Base-by-base conservation (phyloP, 208 protist species). In the Trypanosoma scelopori region DNA sequence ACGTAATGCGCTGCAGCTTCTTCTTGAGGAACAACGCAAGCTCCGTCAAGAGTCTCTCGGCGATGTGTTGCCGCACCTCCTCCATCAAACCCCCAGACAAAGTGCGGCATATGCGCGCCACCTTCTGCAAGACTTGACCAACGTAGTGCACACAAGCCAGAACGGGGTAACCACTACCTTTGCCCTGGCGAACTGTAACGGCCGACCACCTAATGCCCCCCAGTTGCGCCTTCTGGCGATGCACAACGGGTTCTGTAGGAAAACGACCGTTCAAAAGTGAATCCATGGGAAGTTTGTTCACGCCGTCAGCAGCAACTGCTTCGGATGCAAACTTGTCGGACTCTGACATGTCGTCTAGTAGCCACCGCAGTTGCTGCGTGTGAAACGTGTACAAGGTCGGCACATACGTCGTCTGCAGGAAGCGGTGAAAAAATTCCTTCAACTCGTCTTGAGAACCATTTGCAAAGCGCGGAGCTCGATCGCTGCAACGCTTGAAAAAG, bases 61-160 rank as follows among this genome's bases (percentile, higher is more conserved):
- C 79, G 11, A 81, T 78, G 64, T 64, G 84, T 68, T 85, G 75
- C 57, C 85, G 82, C 23, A 95, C 63, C 23, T 70, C 73, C 27
- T 87, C 84, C 9, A 73, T 68, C n/a, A 95, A 67, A 4, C 46
- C 74, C 16, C 69, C 59, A 16, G 89, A 82, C 16, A 95, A 71
- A 11, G 77, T 48, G 46, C 59, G 50, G 15, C 74, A 75, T 45
- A 92, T 73, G n/a, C 59, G 57, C 37, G 69, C 56, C 13, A 95
- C 52, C 76, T 92, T 92, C 43, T 81, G 69, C 25, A 92, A 27
- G 27, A 92, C 81, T 49, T 82, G 77, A 30, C 84, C 85, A 32
- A 95, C 84, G 55, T 95, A 95, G 46, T 82, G 70, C 30, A 92
- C 84, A 66, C 83, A 89, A 15, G 72, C 59, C 15, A 95, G 69